Conservation (phyloP, 768 basidiomycete species). For the Mycena galopus region DNA sequence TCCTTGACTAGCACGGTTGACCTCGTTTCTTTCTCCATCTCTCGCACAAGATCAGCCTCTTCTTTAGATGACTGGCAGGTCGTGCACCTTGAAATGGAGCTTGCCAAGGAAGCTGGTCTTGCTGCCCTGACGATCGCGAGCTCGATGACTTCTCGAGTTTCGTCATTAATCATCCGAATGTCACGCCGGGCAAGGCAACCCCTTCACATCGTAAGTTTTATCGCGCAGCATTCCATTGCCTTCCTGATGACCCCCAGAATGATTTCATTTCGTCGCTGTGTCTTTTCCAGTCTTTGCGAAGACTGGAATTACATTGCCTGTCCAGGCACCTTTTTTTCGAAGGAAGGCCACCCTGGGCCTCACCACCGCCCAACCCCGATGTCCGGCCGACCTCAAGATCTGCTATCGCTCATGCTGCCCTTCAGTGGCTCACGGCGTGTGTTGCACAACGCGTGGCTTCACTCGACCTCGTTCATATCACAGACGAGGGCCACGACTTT, state of each 20-base stretch:
- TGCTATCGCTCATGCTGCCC: background rate
- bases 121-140: background rate
- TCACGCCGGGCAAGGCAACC: background rate
- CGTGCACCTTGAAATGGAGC: background rate
- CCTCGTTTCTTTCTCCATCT: conserved; percentile 3
- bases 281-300: conserved; percentile 1
- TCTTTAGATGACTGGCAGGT: conserved; percentile 10
- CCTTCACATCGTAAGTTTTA: background rate
- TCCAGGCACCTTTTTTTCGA: background rate
- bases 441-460: background rate
- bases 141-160: background rate
- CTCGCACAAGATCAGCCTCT: background rate
- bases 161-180: conserved; percentile 1
- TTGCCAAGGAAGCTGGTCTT: background rate
- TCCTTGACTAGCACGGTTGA: background rate
- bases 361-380: background rate
- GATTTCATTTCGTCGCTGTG: background rate
- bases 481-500: background rate
- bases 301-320: background rate
- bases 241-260: background rate
- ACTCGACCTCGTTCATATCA: conserved; percentile 8
- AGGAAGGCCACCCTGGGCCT: background rate
- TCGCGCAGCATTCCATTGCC: background rate
- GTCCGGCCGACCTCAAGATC: background rate
- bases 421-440: conserved; percentile 1